phyloP scores from a whole-genome alignment of 345 rosid species.

The Populus tremula region DNA sequence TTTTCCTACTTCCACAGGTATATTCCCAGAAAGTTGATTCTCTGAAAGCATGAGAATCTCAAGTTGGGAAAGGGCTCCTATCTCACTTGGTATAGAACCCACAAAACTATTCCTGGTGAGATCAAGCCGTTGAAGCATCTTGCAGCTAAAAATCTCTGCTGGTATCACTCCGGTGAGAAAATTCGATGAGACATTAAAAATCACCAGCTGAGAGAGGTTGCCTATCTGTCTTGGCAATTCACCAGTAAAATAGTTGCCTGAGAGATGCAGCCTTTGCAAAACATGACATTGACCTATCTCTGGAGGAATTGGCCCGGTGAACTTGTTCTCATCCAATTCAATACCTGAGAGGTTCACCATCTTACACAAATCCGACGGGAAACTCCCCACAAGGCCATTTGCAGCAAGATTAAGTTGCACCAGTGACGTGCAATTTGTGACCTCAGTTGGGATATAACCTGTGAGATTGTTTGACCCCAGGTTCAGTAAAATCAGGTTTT shows the following conservation, averaged over 20 bases:
- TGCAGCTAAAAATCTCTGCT: conserved; percentile 59
- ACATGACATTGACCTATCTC: conserved; percentile 60
- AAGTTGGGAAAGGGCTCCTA: conserved; percentile 66
- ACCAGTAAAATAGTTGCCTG: conserved; percentile 53
- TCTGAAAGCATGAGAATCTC: conserved; percentile 88
- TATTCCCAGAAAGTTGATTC: conserved; percentile 50
- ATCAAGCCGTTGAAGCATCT: conserved; percentile 84
- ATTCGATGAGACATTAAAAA: conserved; percentile 75
- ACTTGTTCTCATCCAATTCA: conserved; percentile 65
- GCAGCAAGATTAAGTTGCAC: conserved; percentile 60
- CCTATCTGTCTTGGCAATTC: conserved; percentile 78
- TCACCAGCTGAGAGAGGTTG: conserved; percentile 57
- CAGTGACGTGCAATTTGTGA: conserved; percentile 57
- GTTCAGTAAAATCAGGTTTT: conserved; percentile 54
- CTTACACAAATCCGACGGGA: conserved; percentile 68
- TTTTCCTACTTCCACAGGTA: conserved; percentile 60
- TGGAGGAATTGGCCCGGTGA: conserved; percentile 63
- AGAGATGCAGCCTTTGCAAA: conserved; percentile 70
- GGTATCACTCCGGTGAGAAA: conserved; percentile 62
- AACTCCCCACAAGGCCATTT: conserved; percentile 57
- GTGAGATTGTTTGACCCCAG: conserved; percentile 65
- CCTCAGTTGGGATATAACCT: conserved; percentile 61
- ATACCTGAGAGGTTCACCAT: conserved; percentile 58
- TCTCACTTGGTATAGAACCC: conserved; percentile 52
- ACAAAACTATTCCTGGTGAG: conserved; percentile 60